A percentile compares a stretch with the other conserved stretches of the same genome.
Evolutionary conservation across 2,329 filamentous ascomycete species (phyloP).

Genomic region (Microcyclosporella mali): DNA sequence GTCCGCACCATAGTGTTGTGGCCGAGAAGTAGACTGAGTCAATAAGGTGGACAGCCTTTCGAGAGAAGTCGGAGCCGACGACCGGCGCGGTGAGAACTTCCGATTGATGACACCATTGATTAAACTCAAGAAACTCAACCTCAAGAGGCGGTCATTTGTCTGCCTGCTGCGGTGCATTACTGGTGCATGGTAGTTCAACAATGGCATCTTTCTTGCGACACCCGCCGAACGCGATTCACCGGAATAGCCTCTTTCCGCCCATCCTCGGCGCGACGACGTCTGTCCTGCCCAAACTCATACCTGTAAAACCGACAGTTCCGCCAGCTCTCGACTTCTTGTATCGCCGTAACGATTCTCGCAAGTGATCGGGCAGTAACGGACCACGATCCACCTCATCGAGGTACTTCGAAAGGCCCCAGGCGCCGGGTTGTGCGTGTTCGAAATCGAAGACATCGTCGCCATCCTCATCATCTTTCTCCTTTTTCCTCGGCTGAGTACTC

Average conservation of each 20-base stretch:
- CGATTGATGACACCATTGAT: too few species aligned
- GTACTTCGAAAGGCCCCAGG: constrained; percentile 21
- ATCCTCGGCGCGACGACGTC: constrained; percentile 35
- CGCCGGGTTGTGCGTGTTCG: constrained; percentile 16
- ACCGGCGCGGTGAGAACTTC: too few species aligned
- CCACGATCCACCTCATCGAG: constrained; percentile 38
- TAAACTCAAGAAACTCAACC: too few species aligned
- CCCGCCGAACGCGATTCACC: too few species aligned
- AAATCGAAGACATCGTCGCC: constrained; percentile 14
- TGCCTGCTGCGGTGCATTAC: too few species aligned
- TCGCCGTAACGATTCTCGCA: constrained; percentile 65
- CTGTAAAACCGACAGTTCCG: constrained; percentile 50
- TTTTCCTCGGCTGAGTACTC: constrained; percentile 4
- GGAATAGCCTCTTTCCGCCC: constrained; percentile 43
- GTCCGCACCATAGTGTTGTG: too few species aligned
- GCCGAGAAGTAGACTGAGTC: too few species aligned
- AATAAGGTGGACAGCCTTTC: too few species aligned
- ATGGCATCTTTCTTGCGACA: too few species aligned
- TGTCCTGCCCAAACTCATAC: constrained; percentile 43
- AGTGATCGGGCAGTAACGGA: constrained; percentile 66
- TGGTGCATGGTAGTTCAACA: too few species aligned
- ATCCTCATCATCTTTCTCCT: constrained; percentile 2
- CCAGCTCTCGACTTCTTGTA: constrained; percentile 60
- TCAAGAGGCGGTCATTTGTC: too few species aligned
- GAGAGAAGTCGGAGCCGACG: too few species aligned